Evolutionary conservation across 1,284 basidiomycete species (phyloP), one percentile per base, ranked within the genome.

Genomic region (Ustilago xerochloae): DNA sequence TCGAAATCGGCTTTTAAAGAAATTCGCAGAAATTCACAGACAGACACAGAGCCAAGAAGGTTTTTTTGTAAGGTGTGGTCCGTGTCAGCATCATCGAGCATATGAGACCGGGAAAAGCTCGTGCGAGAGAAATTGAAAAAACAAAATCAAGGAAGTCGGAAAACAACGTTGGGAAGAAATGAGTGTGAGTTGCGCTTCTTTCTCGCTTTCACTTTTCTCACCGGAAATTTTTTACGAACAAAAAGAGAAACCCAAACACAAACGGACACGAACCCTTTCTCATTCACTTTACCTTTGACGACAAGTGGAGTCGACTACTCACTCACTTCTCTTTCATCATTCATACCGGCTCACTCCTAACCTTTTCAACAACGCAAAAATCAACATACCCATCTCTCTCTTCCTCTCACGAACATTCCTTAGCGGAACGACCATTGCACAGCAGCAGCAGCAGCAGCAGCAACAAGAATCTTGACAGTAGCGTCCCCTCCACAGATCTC

Each of bases 181-280:
- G 43, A 38, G 38, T 32, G 45, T 45, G 41, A 43, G 16, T 4
- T 9, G 50, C 50, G 16, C 15, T 36, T 26, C 38, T 39, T 12
- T 47, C 15, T 26, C n/a, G 45, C n/a, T 18, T 43, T n/a, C n/a
- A n/a, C n/a, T n/a, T n/a, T n/a, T n/a, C n/a, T n/a, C n/a, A n/a
- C 12, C 43, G 45, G 43, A 56, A 43, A 49, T 57, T 57, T 57
- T 57, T 57, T 50, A 28, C 38, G n/a, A 20, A n/a, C n/a, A n/a
- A n/a, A n/a, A n/a, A n/a, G n/a, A 18, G 49, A 16, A 13, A 52
- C 24, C 35, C 22, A 29, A 53, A 41, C 36, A n/a, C n/a, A n/a
- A n/a, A n/a, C n/a, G n/a, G n/a, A n/a, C n/a, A n/a, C n/a, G n/a
- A n/a, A n/a, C n/a, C n/a, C n/a, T n/a, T n/a, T n/a, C n/a, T n/a